Evolutionary conservation across 345 rosid species (phyloP), one percentile per base, ranked within the genome.

Genomic region (Citrus glauca): DNA sequence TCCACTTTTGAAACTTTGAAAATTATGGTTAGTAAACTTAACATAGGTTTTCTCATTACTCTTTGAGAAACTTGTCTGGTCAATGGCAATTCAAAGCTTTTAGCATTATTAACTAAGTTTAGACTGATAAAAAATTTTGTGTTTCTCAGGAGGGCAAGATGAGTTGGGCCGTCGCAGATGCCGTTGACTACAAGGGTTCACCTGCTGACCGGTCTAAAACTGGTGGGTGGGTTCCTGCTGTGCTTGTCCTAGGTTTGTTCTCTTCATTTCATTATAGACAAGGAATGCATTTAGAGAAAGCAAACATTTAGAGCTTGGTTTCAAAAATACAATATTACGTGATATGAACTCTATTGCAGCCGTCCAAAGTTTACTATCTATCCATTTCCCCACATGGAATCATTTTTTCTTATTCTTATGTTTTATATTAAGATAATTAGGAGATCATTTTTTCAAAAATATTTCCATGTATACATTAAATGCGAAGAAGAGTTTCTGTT

Each of bases 161-260:
- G 87, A 83, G 89, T 75, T 84, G 86, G 90, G 71, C 83, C 7
- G 86, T 87, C 70, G 81, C 82, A 9, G 92, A 91, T 82, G 90
- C 91, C 7, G 82, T 89, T 55, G 89, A 89, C 78, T 78, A 84
- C 82, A 74, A 80, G 76, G 92, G 89, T 57, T 84, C 77, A 40
- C 91, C 91, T 9, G 91, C 91, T 11, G 90, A 91, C 75, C 82
- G 77, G 75, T 69, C 90, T n/a, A 91, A 85, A 79, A 91, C 94
- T 24, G 92, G 94, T 42, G 92, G 92, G 71, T 91, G 94, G 94
- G 77, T 84, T 38, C 88, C 91, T 3, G 94, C 92, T 56, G 88
- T 91, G 10, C 90, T 91, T 56, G 76, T 87, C 78, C 86, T 91
- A 55, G 94, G 94, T 91, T 40, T 72, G 83, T 65, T 69, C 71